Evolutionary conservation across 192 early-diverging fungal genomes (phyloP), one percentile per base, ranked within the genome.

Genomic region (Mortierella claussenii): DNA sequence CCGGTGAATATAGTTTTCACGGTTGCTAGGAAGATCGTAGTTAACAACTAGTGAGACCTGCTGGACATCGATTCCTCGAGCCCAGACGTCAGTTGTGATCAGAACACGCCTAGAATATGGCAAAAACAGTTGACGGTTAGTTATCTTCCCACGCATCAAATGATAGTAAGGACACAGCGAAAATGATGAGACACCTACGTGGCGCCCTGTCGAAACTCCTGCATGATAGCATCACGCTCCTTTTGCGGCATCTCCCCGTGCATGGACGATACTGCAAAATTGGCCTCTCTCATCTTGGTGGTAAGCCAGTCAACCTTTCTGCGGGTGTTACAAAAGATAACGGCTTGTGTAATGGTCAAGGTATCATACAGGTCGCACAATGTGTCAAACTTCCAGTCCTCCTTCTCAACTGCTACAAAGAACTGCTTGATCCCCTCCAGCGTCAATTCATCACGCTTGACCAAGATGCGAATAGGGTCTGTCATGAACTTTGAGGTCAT

Each of bases 241-340:
- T 95, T 93, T 81, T 98, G 96, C 33, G 94, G 92, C 97, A 99
- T 99, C 56, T 99, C 97, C 79, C 96, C 97, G 80, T 99, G 97
- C 97, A 99, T 97, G 17, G 97, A 87, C 8, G 96, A 94, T 3
- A 99, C 97, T 10, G 97, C 97, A 69, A 99, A 99, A 68, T 98
- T 95, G n/a, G 92, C 91, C 50, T 93, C 93, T 55, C 94, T 87
- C 94, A 99, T 96, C 79, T 97, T 95, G 55, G 91, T 91, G 26
- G 97, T 94, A 50, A 99, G 84, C 96, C 96, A 98, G 74, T 99
- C 97, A 47, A 98, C 93, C 88, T 98, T 98, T 76, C 94, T 88
- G 34, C 95, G 86, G 2, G 95, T 97, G 82, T 98, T 98, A 83
- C 95, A 97, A 70, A 98, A 98, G 55, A 98, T 98, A 24, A 98